Evolutionary conservation across 1,284 basidiomycete genomes (phyloP).

Genomic region (Nidula niveotomentosa): DNA sequence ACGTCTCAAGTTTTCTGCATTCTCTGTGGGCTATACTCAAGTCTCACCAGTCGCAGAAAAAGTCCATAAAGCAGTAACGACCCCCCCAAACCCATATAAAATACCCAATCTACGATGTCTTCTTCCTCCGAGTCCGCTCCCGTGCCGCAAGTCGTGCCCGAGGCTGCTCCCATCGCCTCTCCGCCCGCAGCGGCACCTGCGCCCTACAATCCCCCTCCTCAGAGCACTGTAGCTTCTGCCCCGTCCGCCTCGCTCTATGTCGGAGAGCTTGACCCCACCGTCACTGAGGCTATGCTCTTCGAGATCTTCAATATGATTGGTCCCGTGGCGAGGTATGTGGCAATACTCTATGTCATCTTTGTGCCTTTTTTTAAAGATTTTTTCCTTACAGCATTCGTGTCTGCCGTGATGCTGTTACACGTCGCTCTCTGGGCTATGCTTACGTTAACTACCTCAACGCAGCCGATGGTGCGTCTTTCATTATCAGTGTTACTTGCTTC

Average conservation of each 20-base stretch:
- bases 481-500: conserved; percentile 2
- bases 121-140: conserved; percentile 45
- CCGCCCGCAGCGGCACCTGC: conserved; percentile 48
- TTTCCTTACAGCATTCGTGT: conserved; percentile 85
- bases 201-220: conserved; percentile 57
- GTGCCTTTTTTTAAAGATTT: conserved; percentile 6
- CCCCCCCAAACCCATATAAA: conserved; percentile 46
- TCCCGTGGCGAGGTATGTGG: conserved; percentile 86
- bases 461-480: conserved; percentile 73
- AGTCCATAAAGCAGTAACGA: conserved; percentile 87
- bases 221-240: conserved; percentile 55
- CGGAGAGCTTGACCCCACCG: conserved; percentile 96
- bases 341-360: conserved; percentile 7
- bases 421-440: conserved; percentile 99
- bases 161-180: conserved; percentile 21
- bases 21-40: conserved; percentile 15
- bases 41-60: conserved; percentile 61
- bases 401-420: conserved; percentile 99
- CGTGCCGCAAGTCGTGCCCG: conserved; percentile 35
- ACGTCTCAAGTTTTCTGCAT: conserved; percentile 13
- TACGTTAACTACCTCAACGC: conserved; percentile 99
- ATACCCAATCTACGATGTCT: conserved; percentile 55
- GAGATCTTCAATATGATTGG: conserved; percentile 99
- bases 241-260: conserved; percentile 97
- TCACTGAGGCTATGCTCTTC: conserved; percentile 99